phyloP scores from a whole-genome alignment of 352 stramenopile genomes.

The Globisporangium lucens region DNA sequence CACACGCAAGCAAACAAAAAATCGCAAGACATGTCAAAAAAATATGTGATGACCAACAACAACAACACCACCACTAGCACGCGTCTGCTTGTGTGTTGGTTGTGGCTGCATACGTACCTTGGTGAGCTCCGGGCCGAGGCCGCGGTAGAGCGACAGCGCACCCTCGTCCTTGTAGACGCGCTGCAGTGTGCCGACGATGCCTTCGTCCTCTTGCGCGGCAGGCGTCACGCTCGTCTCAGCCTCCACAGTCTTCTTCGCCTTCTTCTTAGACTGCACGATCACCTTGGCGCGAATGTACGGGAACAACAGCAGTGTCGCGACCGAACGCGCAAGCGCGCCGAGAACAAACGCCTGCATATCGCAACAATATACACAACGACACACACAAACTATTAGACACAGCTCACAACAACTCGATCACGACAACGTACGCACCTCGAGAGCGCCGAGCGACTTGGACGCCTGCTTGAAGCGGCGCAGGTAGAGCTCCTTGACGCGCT shows the following conservation, averaged over 20 bases:
- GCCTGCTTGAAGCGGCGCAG: slow-evolving; percentile 58
- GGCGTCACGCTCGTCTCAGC: slow-evolving; percentile 11
- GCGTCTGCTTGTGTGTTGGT: too few relatives aligned
- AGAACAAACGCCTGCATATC: slow-evolving; percentile 90
- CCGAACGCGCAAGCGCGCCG: slow-evolving; percentile 90
- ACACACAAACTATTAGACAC: slow-evolving; percentile 17
- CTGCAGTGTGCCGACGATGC: slow-evolving; percentile 76
- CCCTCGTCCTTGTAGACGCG: slow-evolving; percentile 85
- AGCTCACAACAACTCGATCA: too few relatives aligned
- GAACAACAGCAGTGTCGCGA: slow-evolving; percentile 96
- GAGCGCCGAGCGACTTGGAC: slow-evolving; percentile 48
- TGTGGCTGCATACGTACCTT: slow-evolving; percentile 30
- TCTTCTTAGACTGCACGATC: slow-evolving; percentile 89
- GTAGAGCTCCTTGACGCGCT: slow-evolving; percentile 82
- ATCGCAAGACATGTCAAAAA: slow-evolving; percentile 4
- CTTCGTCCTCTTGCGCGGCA: slow-evolving; percentile 35
- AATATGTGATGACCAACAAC: neutral
- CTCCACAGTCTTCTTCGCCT: slow-evolving; percentile 23
- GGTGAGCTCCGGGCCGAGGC: slow-evolving; percentile 93
- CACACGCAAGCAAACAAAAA: neutral
- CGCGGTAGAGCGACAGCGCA: slow-evolving; percentile 89
- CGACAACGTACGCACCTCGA: slow-evolving; percentile 45
- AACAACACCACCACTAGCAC: too few relatives aligned
- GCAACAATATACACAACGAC: slow-evolving; percentile 9
- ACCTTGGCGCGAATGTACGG: slow-evolving; percentile 97